Base-by-base conservation (phyloP, 495 filamentous ascomycete genomes). In the Aspergillus olivimuriae region DNA sequence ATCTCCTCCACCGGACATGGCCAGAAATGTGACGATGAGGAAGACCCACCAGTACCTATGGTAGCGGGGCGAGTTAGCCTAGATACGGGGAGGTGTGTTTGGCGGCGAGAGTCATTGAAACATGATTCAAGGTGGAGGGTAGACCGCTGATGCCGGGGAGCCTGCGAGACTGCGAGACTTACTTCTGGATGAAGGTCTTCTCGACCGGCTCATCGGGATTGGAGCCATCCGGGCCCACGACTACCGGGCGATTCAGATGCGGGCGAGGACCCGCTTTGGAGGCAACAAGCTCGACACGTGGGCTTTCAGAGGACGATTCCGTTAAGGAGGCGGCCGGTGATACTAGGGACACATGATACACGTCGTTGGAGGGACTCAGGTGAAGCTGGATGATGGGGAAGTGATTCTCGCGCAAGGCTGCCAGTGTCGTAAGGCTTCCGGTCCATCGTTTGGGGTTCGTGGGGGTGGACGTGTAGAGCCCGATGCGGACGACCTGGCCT, bases 181-280 rank as follows among this genome's bases (percentile, higher is more conserved):
- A 71, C 70, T 67, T 73, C 36, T 73, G 70, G n/a, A 73, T 53
- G 28, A 73, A 55, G 3, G 58, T 63, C 50, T 73, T 73, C 48
- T 72, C 68, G 21, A 47, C 46, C 6, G 57, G 54, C 34, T 65
- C 61, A 19, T 66, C 63, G 3, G 65, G 39, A 34, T 51, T 57
- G 37, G 48, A 50, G 7, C 70, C 68, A 52, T 68, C 67, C 7
- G 63, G 65, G 9, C 60, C 42, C 19, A 73, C 46, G 11, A 72
- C 52, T 14, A 73, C 47, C 8, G 68, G 68, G 14, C 62, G 63
- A 47, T 73, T 72, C 9, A 73, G 47, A 24, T 63, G 60, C 11
- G 70, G 66, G 24, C 58, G 55, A 6, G 59, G 52, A 14, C 68
- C 70, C 12, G 50, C 17, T 34, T 56, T 44, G 43, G 48, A 51